These are phyloP conservation scores for Sideroxylon spinosum DNA, from an alignment of 179 eudicot genomes.

Conservation along the genomic window DNA sequence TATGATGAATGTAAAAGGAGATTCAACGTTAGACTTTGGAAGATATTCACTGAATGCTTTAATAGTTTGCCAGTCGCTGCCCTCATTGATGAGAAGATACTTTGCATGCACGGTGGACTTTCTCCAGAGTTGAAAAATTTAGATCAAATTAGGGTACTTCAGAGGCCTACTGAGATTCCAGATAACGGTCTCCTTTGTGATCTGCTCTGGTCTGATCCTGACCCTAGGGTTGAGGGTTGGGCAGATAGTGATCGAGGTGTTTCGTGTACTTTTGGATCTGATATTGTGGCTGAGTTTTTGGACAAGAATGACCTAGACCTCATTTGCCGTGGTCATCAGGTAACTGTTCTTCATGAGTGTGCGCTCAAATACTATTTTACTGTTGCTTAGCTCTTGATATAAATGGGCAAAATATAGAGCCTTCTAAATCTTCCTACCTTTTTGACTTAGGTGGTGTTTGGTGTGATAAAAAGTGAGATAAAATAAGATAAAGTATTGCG, in stretches of 20 bases:
- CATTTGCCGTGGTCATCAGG: constrained; percentile 87
- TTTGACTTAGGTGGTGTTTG: too few relatives aligned
- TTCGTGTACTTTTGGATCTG: constrained; percentile 77
- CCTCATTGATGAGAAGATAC: constrained; percentile 62
- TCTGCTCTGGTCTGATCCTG: constrained; percentile 82
- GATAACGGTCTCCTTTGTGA: constrained; percentile 79
- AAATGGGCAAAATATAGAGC: neutral
- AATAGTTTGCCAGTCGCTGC: constrained; percentile 82
- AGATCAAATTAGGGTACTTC: constrained; percentile 58
- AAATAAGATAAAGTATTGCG: too few relatives aligned
- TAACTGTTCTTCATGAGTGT: constrained; percentile 10
- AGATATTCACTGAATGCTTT: constrained; percentile 75
- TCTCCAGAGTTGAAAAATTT: constrained; percentile 59
- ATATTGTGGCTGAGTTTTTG: constrained; percentile 56
- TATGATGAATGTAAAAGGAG: constrained; percentile 85
- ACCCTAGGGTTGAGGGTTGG: constrained; percentile 60
- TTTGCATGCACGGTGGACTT: constrained; percentile 85
- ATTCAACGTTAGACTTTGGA: constrained; percentile 77
- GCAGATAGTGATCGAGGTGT: constrained; percentile 78
- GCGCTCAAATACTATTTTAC: neutral
- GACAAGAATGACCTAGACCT: constrained; percentile 72
- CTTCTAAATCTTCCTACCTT: neutral
- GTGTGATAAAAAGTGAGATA: too few relatives aligned
- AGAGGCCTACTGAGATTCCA: constrained; percentile 74
- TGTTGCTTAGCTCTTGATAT: neutral